Base-by-base conservation (phyloP, 2,329 filamentous ascomycete species). In the Dichotomopilus funicola region DNA sequence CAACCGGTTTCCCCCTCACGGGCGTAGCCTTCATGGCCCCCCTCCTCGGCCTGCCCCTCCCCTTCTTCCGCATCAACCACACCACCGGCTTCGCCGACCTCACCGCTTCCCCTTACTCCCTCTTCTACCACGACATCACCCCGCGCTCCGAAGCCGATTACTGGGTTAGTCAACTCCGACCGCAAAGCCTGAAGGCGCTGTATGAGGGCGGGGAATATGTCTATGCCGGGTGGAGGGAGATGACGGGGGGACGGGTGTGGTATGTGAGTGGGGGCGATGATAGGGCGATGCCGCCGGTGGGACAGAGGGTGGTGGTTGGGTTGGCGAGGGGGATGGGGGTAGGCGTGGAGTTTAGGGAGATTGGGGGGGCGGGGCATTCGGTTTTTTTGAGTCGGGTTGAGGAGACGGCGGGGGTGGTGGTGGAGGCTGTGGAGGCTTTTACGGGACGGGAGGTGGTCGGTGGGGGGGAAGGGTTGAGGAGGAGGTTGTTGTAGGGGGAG, bases 91-190 rank as follows among this genome's bases (percentile, higher is more conserved):
- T 69, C 43, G 73, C 72, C 1, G 70, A 71, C 0, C 53, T 80
- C 4, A 63, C 68, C 12, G 67, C 67, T 3, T 60, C 72, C 13
- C 64, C 73, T 0, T 59, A 69, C 6, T 65, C 76, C 5, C 58
- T 79, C 2, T 75, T 80, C 55, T 81, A 80, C 55, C 75, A 79
- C 57, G 77, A 81, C 62, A 56, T 80, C 0, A 68, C 75, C 0
- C 62, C 58, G 2, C 19, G 19, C 0, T 70, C 73, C 1, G 77
- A 80, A 51, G 73, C 66, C 0, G 65, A 72, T 3, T 65, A 66
- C 42, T 78, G 76, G 73, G 69, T 70, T n/a, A n/a, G 1, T 63
- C 69, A 72, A 55, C 72, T 80, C 5, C 67, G 62, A 0, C 61
- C 59, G 0, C 75, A 79, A 19, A 70, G 70, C 3, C 62, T 77